Evolutionary conservation across 2,329 filamentous ascomycete genomes (phyloP), one percentile per base, ranked within the genome.

Genomic region (Colletotrichum sp.): DNA sequence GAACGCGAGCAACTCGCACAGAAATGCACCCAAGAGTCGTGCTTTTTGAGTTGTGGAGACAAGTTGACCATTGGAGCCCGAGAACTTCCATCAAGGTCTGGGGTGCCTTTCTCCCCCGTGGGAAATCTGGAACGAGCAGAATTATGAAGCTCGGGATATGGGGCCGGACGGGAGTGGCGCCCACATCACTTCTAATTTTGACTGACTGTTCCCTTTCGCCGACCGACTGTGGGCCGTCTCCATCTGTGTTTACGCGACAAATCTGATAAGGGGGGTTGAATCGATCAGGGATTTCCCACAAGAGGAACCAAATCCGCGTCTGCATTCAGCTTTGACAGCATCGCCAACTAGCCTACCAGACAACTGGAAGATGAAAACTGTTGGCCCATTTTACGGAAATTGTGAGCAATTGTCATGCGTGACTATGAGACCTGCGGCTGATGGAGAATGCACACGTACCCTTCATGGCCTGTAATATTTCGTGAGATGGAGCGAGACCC

Each of bases 121-220:
- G 39, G 21, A 34, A 43, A 48, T 13, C 43, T 26, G 24, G n/a
- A 28, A n/a, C 16, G 24, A 13, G 43, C 30, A 70, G 18, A 34
- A 26, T 32, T 65, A 18, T 34, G 21, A 36, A 63, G 4, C 26
- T 28, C 61, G 72, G 72, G 24, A 72, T 61, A 72, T 67, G 72
- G 72, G 72, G 72, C 69, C 69, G 68, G 39, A 18, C 72, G 61
- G 68, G 52, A 72, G 57, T 36, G 15, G 61, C 63, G 36, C 67
- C 32, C 18, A 66, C 21, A 13, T 34, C 39, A 24, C 26, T 59
- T 55, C 13, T 13, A 34, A 60, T 48, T 30, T 39, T 32, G 52
- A 43, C 32, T 9, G 24, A 26, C 15, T 30, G 24, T 61, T 64
- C n/a, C 70, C 26, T 72, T 43, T 24, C 52, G 34, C 71, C 71